phyloP scores from a whole-genome alignment of 2,329 filamentous ascomycete genomes.

The Blumeria hordei region DNA sequence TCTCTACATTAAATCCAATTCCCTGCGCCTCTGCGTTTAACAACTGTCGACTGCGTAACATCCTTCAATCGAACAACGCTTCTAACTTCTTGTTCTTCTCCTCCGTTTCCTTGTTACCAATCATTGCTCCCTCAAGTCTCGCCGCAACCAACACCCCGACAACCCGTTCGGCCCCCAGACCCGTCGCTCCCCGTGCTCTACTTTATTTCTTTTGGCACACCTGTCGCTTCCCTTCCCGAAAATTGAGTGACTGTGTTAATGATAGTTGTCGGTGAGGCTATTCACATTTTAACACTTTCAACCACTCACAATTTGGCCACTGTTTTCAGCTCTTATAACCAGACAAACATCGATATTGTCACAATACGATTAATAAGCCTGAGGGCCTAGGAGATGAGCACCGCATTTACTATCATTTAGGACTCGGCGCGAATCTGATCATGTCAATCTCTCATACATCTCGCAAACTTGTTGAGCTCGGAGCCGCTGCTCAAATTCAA shows the following conservation, averaged over 20 bases:
- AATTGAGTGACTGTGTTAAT: not conserved
- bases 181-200: not conserved
- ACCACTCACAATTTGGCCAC: not conserved
- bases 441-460: not conserved
- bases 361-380: too few species aligned
- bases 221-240: not conserved
- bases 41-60: not conserved
- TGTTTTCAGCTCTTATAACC: not conserved
- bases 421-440: too few species aligned
- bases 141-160: not conserved
- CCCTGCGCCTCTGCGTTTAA: not conserved
- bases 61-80: not conserved
- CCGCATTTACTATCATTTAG: too few species aligned
- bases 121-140: not conserved
- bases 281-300: constrained; percentile 6
- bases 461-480: constrained; percentile 5
- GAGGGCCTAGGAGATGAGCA: too few species aligned
- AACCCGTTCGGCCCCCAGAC: not conserved
- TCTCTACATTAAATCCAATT: constrained; percentile 3
- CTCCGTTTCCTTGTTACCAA: not conserved
- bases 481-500: constrained; percentile 4
- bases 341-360: not conserved
- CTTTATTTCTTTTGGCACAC: not conserved
- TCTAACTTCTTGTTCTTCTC: not conserved
- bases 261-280: constrained; percentile 9